Conservation (phyloP, 179 eudicot genomes). For the Heliamphora pulchella region DNA sequence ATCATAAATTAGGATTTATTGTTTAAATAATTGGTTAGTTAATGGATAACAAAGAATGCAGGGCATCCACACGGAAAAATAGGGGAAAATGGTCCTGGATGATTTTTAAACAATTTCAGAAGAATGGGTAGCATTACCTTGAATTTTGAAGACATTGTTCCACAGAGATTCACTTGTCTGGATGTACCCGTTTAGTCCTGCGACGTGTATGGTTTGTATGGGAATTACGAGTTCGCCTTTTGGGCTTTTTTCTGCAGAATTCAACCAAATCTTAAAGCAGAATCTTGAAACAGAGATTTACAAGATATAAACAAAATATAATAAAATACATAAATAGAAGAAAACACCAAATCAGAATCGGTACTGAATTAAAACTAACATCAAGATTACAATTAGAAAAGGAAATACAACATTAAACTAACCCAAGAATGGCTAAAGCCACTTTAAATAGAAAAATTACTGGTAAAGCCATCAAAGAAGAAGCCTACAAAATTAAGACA, state of each 20-base stretch:
- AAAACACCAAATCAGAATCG: background rate
- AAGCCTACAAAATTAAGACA: conserved; percentile 36
- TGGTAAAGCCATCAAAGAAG: conserved; percentile 55
- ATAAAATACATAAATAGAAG: background rate
- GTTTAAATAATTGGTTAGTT: no score
- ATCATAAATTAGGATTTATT: no score
- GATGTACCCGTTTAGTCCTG: conserved; percentile 51
- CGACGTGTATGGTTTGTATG: conserved; percentile 47
- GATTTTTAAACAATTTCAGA: background rate
- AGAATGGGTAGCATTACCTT: background rate
- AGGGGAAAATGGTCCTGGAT: no score
- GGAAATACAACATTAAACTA: conserved; percentile 14
- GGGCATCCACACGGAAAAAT: background rate
- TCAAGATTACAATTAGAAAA: background rate
- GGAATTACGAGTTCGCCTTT: conserved; percentile 34
- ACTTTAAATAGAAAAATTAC: conserved; percentile 35
- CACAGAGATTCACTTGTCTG: conserved; percentile 29
- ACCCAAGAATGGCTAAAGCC: conserved; percentile 38
- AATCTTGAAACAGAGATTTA: background rate
- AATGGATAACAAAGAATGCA: background rate
- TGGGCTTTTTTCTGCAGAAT: conserved; percentile 40
- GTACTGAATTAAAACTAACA: background rate
- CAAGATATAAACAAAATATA: background rate
- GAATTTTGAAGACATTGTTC: background rate
- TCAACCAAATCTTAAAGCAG: conserved; percentile 5